phyloP scores from a whole-genome alignment of 2,329 filamentous ascomycete species.

The Amauroascus niger region DNA sequence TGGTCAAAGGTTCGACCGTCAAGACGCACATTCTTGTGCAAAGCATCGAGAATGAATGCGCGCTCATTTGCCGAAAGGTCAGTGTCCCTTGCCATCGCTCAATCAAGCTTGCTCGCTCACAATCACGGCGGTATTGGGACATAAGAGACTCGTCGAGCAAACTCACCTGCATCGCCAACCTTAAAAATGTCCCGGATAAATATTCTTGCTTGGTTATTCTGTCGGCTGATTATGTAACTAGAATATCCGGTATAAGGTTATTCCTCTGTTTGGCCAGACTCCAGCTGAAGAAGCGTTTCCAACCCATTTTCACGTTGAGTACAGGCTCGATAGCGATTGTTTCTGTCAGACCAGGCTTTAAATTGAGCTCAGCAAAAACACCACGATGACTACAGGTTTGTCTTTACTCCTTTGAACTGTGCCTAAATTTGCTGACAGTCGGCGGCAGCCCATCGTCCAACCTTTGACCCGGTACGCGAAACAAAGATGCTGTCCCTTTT shows the following conservation, averaged over 20 bases:
- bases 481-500: neutral
- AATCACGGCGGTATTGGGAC: neutral
- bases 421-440: slow-evolving; percentile 18
- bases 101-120: neutral
- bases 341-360: too few species aligned
- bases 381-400: slow-evolving; percentile 36
- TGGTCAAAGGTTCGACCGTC: slow-evolving; percentile 76
- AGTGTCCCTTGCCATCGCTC: slow-evolving; percentile 16
- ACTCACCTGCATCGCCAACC: too few species aligned
- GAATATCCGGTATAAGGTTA: neutral
- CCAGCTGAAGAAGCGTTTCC: too few species aligned
- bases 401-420: neutral
- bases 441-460: slow-evolving; percentile 65
- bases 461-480: slow-evolving; percentile 72
- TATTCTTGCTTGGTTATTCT: neutral
- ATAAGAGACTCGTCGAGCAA: too few species aligned
- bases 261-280: too few species aligned
- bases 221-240: neutral
- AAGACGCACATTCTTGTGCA: slow-evolving; percentile 69
- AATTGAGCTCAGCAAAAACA: neutral
- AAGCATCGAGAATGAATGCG: slow-evolving; percentile 72
- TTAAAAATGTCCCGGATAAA: neutral
- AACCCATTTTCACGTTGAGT: too few species aligned
- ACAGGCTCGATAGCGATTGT: too few species aligned
- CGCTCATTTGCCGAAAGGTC: slow-evolving; percentile 84